phyloP scores from a whole-genome alignment of 495 filamentous ascomycete species.

The Tuber indicum region DNA sequence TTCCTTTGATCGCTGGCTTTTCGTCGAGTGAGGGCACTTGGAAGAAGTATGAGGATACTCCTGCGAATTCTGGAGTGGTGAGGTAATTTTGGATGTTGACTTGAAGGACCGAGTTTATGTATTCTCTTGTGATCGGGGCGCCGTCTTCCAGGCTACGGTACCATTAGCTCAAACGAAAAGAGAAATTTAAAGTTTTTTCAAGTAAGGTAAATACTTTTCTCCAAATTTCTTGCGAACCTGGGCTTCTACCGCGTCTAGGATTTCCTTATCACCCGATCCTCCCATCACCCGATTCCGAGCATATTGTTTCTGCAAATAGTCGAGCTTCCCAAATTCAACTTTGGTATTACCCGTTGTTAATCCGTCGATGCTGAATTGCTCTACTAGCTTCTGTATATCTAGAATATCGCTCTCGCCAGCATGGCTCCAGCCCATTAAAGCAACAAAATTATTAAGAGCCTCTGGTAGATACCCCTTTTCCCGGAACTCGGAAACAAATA shows the following conservation, averaged over 20 bases:
- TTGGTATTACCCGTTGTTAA: constrained; percentile 83
- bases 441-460: constrained; percentile 73
- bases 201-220: constrained; percentile 31
- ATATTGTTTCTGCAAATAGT: constrained; percentile 71
- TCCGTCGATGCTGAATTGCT: constrained; percentile 65
- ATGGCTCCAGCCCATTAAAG: constrained; percentile 81
- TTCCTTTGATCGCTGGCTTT: constrained; percentile 3
- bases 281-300: constrained; percentile 43
- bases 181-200: constrained; percentile 13
- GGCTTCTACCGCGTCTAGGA: constrained; percentile 41
- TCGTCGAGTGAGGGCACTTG: constrained; percentile 46
- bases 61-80: constrained; percentile 52
- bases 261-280: constrained; percentile 33
- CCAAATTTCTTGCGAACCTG: constrained; percentile 37
- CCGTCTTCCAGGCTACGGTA: constrained; percentile 27
- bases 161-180: constrained; percentile 9
- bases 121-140: constrained; percentile 30
- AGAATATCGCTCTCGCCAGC: constrained; percentile 60
- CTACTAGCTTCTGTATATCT: constrained; percentile 59
- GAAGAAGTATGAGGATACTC: constrained; percentile 61
- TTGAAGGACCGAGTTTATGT: constrained; percentile 52
- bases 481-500: constrained; percentile 62
- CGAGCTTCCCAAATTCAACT: constrained; percentile 72
- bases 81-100: constrained; percentile 59
- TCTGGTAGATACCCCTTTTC: constrained; percentile 65